Conservation (phyloP, 192 early-diverging fungal genomes). For the Haplosporangium gracile region DNA sequence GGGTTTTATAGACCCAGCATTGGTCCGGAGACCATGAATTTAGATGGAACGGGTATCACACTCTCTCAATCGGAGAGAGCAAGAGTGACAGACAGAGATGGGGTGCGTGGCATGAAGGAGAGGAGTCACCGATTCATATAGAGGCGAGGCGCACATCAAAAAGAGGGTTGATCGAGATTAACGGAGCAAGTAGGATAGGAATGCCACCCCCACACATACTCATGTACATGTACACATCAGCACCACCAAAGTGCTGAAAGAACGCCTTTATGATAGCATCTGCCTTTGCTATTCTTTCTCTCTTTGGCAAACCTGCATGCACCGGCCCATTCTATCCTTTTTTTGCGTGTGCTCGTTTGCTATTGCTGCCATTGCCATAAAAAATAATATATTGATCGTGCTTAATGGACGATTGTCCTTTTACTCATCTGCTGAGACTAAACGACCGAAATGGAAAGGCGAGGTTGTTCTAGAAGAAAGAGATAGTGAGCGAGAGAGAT, state of each 20-base stretch:
- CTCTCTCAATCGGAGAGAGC: neutral
- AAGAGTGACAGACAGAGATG: neutral
- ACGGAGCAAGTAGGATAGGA: neutral
- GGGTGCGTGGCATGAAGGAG: neutral
- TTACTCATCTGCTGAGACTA: no score
- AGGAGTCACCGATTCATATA: neutral
- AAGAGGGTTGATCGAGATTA: constrained; percentile 4
- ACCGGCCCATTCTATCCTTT: neutral
- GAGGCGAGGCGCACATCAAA: neutral
- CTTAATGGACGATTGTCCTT: neutral
- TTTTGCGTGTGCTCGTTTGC: neutral
- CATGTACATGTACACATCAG: neutral
- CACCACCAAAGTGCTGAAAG: neutral
- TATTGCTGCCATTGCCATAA: neutral
- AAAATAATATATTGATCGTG: neutral
- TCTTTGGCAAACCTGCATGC: neutral
- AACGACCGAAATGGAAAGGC: no score
- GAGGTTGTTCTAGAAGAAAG: no score
- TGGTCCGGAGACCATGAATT: neutral
- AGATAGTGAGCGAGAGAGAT: no score
- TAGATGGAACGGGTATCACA: neutral
- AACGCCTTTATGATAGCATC: neutral
- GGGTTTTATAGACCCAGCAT: neutral
- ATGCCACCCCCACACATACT: neutral
- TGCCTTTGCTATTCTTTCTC: neutral